Conservation (phyloP, 495 filamentous ascomycete species). For the Neurospora africana region DNA sequence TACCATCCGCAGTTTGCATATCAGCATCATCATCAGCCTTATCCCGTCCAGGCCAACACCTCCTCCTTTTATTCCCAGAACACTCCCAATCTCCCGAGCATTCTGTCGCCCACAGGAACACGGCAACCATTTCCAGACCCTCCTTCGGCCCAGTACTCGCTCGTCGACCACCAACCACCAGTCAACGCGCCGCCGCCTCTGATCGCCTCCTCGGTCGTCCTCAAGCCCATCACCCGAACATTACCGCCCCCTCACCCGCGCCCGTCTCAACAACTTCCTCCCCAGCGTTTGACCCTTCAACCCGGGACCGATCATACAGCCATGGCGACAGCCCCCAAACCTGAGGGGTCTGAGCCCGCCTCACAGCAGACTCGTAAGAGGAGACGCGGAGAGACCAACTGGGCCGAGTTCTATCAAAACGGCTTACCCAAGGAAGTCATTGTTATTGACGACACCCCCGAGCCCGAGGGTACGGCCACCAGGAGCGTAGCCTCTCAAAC, state of each 20-base stretch:
- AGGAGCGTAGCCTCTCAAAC: conserved; percentile 18
- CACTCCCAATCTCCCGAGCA: neutral
- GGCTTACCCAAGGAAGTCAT: conserved; percentile 89
- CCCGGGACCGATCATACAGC: conserved; percentile 16
- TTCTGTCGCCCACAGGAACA: neutral
- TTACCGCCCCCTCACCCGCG: neutral
- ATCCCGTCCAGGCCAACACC: conserved; percentile 20
- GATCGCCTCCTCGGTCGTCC: conserved; percentile 15
- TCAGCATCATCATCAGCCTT: conserved; percentile 13
- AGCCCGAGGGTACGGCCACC: conserved; percentile 38
- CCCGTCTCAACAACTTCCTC: neutral
- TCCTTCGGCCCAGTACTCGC: conserved; percentile 29
- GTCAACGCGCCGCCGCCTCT: conserved; percentile 13
- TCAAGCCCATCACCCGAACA: neutral
- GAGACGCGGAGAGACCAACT: conserved; percentile 58
- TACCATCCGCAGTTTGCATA: conserved; percentile 41
- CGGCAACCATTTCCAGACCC: conserved; percentile 33
- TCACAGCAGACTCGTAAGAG: conserved; percentile 35
- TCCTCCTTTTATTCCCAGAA: conserved; percentile 28
- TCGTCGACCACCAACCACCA: conserved; percentile 30
- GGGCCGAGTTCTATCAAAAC: conserved; percentile 86
- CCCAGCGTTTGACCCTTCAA: conserved; percentile 5
- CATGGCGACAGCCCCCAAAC: conserved; percentile 28
- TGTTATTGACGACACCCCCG: conserved; percentile 86
- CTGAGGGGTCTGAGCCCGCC: conserved; percentile 18